A percentile compares a stretch with the other conserved stretches of the same genome.
Conservation (phyloP, 2,329 filamentous ascomycete species). For the Venturia oleaginea region DNA sequence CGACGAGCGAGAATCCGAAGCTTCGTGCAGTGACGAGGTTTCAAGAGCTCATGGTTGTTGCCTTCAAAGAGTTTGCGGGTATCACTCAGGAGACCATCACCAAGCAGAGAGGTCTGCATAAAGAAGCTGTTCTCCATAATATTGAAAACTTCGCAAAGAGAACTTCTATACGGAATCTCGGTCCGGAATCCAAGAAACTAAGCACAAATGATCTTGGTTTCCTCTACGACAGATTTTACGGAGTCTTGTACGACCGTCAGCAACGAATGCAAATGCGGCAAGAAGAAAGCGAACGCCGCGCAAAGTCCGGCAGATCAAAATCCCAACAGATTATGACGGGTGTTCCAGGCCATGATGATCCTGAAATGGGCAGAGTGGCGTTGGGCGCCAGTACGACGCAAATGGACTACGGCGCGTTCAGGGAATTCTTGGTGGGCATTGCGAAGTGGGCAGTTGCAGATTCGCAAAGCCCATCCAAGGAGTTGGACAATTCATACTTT, state of each 20-base stretch:
- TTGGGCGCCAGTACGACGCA: constrained; percentile 80
- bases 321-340: constrained; percentile 42
- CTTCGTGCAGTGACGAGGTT: constrained; percentile 88
- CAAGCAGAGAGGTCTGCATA: constrained; percentile 83
- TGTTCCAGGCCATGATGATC: constrained; percentile 38
- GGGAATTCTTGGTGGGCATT: constrained; percentile 82
- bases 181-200: constrained; percentile 88
- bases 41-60: constrained; percentile 97
- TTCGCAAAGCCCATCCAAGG: constrained; percentile 53
- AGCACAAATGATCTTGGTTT: constrained; percentile 78
- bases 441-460: constrained; percentile 91
- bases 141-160: constrained; percentile 97
- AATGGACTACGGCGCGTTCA: constrained; percentile 96
- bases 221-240: constrained; percentile 91
- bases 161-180: constrained; percentile 90
- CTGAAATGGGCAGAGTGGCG: constrained; percentile 79
- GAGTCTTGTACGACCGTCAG: constrained; percentile 81
- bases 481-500: constrained; percentile 48
- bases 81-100: constrained; percentile 91
- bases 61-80: constrained; percentile 94
- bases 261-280: constrained; percentile 69
- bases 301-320: constrained; percentile 52
- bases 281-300: constrained; percentile 55
- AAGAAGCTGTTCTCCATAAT: constrained; percentile 85
- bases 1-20: constrained; percentile 91